Percentiles rank a stretch among this genome's conserved stretches.
Conservation (phyloP, 2,329 filamentous ascomycete genomes). For the Fusarium duplospermum region DNA sequence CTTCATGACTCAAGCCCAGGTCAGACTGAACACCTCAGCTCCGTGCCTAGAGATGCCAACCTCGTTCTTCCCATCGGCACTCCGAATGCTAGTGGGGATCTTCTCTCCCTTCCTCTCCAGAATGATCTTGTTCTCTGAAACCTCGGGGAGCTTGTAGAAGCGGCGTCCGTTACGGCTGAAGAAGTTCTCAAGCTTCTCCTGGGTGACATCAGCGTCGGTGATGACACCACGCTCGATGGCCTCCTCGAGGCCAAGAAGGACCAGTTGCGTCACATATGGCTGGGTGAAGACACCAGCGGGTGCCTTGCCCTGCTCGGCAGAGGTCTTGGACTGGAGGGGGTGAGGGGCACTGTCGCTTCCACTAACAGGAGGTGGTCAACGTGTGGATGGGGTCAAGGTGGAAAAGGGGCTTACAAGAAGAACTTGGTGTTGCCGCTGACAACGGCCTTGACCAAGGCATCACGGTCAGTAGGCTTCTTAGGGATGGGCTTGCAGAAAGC, state of each 20-base stretch:
- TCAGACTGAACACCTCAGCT: conserved; percentile 55
- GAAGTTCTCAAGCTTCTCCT: conserved; percentile 66
- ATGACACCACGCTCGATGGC: conserved; percentile 67
- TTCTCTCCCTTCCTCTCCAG: conserved; percentile 56
- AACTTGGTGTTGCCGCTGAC: conserved; percentile 72
- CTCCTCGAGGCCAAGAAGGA: conserved; percentile 71
- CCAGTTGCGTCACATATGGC: conserved; percentile 73
- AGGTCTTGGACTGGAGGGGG: conserved; percentile 67
- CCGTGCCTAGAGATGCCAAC: conserved; percentile 58
- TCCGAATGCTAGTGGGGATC: conserved; percentile 54
- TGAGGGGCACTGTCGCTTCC: conserved; percentile 75
- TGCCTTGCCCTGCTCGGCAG: conserved; percentile 60
- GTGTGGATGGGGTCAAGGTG: neutral
- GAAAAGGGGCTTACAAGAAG: conserved; percentile 71
- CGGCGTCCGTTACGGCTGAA: conserved; percentile 62
- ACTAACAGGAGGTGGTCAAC: conserved; percentile 38
- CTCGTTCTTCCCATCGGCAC: conserved; percentile 53
- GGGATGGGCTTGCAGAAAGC: conserved; percentile 83
- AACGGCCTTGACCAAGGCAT: conserved; percentile 75
- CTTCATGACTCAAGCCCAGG: conserved; percentile 44
- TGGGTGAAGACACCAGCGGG: conserved; percentile 86
- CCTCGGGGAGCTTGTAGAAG: conserved; percentile 62
- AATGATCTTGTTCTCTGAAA: conserved; percentile 46
- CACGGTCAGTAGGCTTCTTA: conserved; percentile 77
- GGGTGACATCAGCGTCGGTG: conserved; percentile 62